Base-by-base conservation (phyloP, 1,284 basidiomycete species). In the Heterobasidion occidentale region DNA sequence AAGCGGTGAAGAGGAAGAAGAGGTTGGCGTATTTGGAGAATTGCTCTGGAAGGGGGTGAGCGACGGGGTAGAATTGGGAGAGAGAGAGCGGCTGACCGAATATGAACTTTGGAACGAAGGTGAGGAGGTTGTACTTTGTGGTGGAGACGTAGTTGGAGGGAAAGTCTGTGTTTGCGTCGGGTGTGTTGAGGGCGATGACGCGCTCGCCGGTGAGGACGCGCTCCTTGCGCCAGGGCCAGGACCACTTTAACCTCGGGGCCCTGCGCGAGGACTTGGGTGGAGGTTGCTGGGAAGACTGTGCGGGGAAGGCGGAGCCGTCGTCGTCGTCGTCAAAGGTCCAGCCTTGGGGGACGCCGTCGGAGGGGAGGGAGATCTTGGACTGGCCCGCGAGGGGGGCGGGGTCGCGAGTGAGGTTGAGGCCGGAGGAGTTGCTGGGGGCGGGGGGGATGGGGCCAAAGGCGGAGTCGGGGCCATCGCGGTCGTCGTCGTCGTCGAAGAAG, bases 21-120 rank as follows among this genome's bases (percentile, higher is more conserved):
- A 99, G 60, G 71, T 99, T 99, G 64, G 97, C 97, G 68, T 98
- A 98, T 81, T 97, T 96, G 61, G 91, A 94, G 78, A 98, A 97
- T 86, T 98, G 94, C 70, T 98, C 94, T 88, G 75, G 60, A 56
- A 8, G 17, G 46, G 4, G 4, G 46, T 20, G n/a, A 47, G 42
- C 46, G 27, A 47, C 12, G 3, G 9, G 15, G 11, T 17, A 9
- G 46, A 3, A 11, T 12, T n/a, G 46, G 17, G 46, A 14, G 14
- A 17, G n/a, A n/a, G 46, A 11, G 11, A 14, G 19, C 46, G 46
- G 71, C 86, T 64, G 65, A 96, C 94, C 92, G 59, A 81, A 80
- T 58, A 99, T 71, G 74, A 99, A 99, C 71, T 98, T 98, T 53
- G 94, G 94, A 9, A 94, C 62, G 72, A 99, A 99, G 0, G 92